A percentile compares a stretch with the other conserved stretches of the same genome.
phyloP scores from a whole-genome alignment of 331 rosid species.

The Pyracantha coccinea region DNA sequence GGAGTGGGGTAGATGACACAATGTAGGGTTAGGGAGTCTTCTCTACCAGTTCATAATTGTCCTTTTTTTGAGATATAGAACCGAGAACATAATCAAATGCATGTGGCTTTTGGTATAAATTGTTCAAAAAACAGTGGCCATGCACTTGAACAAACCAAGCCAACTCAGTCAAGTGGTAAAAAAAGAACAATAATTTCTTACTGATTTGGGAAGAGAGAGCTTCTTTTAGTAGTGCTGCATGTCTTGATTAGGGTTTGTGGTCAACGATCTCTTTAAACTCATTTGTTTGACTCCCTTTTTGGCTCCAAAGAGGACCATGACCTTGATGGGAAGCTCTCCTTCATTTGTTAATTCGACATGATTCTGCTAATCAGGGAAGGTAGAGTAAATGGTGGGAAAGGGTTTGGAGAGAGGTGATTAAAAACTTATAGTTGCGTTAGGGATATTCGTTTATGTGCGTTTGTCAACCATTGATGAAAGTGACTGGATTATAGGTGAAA shows the following conservation, averaged over 20 bases:
- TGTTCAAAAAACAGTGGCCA: constrained; percentile 10
- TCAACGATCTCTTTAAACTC: constrained; percentile 29
- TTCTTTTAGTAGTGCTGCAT: constrained; percentile 1
- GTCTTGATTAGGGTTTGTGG: constrained; percentile 18
- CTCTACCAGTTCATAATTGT: constrained; percentile 22
- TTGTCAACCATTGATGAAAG: no score
- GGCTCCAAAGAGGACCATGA: background rate
- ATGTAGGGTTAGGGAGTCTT: constrained; percentile 17
- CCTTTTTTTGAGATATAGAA: constrained; percentile 9
- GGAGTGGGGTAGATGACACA: constrained; percentile 5
- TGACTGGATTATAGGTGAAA: no score
- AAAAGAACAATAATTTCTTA: constrained; percentile 38
- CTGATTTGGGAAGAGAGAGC: constrained; percentile 38
- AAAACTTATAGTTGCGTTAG: no score
- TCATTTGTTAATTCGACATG: background rate
- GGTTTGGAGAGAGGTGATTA: background rate
- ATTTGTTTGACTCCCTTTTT: constrained; percentile 33
- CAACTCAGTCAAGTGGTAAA: constrained; percentile 6
- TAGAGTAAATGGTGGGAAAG: background rate
- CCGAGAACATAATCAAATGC: constrained; percentile 29
- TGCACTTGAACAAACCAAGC: constrained; percentile 15
- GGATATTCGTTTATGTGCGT: no score
- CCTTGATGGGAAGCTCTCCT: background rate
- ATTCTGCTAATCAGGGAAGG: constrained; percentile 1
- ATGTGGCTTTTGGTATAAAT: constrained; percentile 9